Evolutionary conservation across 768 basidiomycete genomes (phyloP), one percentile per base, ranked within the genome.

Genomic region (Tricholoma flavovirens): DNA sequence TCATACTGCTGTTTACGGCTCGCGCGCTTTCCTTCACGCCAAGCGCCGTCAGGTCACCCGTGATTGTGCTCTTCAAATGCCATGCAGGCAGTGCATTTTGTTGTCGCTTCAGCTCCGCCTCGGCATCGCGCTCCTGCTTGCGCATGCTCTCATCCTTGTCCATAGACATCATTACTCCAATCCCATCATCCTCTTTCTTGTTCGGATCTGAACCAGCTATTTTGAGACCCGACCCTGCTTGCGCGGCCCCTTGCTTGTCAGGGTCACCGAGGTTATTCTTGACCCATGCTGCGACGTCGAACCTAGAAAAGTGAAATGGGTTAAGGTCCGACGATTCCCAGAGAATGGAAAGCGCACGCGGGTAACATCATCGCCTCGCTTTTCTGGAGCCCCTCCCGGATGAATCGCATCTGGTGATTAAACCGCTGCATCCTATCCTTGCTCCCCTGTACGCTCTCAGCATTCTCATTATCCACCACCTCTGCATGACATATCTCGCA

Each of bases 351-450:
- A 43, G 80, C 88, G 55, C 64, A 94, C 87, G 83, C 84, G 45
- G 93, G 92, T 43, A 96, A 72, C 30, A 87, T 78, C 82, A 95
- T 90, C 19, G 83, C 80, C 65, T 98, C 96, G 58, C 93, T 91
- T 69, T 86, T 88, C 65, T 93, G 87, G 62, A 99, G 70, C 3
- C 92, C 89, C 61, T 94, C 92, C 32, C 88, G 81, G 46, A 98
- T 84, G 64, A 87, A 88, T 30, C 87, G 81, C 78, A 95, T 95
- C 69, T 94, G 90, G 59, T 84, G 78, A 69, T 97, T 96, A 70
- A 98, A 94, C 59, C 93, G 77, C 71, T 94, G 90, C 93, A 98
- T 97, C 56, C 92, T 81, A 69, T 98, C 96, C 72, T 96, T 89
- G 63, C 87, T 91, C 9, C 90, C 91, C 57, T 76, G 75, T 5